phyloP scores from a whole-genome alignment of 495 filamentous ascomycete genomes.

The Bacidia gigantensis region DNA sequence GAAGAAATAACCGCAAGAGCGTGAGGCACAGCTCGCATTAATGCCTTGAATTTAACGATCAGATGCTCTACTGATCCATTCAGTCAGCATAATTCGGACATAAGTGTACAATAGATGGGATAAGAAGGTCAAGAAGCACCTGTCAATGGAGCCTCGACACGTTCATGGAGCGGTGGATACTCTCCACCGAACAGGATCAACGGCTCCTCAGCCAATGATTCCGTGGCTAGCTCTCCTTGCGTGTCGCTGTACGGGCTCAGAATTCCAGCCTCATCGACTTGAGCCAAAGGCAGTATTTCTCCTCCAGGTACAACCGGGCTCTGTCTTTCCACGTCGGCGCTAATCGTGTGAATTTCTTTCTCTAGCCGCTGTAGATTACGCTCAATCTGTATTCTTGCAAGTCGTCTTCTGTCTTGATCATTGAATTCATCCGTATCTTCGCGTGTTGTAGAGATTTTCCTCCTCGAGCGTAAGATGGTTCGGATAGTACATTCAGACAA shows the following conservation, averaged over 20 bases:
- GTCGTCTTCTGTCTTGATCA: background rate
- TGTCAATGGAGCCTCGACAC: no score
- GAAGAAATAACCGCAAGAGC: conserved; percentile 58
- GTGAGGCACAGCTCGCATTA: conserved; percentile 60
- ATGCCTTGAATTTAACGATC: conserved; percentile 13
- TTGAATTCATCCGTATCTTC: no score
- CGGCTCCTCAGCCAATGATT: no score
- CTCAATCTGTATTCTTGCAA: background rate
- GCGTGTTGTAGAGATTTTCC: no score
- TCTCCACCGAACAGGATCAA: no score
- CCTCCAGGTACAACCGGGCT: background rate
- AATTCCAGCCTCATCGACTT: background rate
- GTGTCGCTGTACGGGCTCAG: no score
- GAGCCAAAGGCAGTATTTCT: background rate
- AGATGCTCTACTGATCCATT: background rate
- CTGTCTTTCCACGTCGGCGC: no score
- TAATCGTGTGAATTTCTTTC: background rate
- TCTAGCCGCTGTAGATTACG: background rate
- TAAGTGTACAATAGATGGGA: background rate
- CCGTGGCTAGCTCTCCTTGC: no score
- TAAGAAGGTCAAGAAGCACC: background rate
- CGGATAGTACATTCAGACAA: no score
- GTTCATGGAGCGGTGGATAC: no score
- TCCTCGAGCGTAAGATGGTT: no score
- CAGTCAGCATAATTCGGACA: background rate